Percentiles rank a stretch among this genome's conserved stretches.
Conservation (phyloP, 805 yeast species). For the Myxozyma sirexii region DNA sequence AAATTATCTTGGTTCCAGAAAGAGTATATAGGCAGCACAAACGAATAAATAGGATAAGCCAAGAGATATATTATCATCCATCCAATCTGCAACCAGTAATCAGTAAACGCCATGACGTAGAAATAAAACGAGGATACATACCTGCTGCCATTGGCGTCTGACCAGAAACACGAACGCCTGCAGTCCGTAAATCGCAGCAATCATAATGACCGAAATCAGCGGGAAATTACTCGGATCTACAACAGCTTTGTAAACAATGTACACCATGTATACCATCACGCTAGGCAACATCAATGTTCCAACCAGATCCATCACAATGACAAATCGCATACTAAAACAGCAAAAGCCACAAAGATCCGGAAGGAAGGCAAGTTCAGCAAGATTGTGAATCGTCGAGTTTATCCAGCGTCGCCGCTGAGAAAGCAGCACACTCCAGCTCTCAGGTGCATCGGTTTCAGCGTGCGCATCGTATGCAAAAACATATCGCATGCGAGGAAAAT, state of each 20-base stretch:
- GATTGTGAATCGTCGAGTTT: constrained; percentile 65
- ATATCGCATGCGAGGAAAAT: constrained; percentile 59
- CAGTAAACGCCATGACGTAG: neutral
- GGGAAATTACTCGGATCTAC: constrained; percentile 56
- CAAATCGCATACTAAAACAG: constrained; percentile 62
- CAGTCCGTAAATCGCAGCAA: constrained; percentile 59
- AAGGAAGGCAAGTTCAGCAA: constrained; percentile 58
- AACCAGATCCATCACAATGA: constrained; percentile 57
- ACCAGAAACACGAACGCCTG: constrained; percentile 60
- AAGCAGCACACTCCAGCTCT: constrained; percentile 51
- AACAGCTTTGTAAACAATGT: constrained; percentile 54
- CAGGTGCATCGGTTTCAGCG: constrained; percentile 62
- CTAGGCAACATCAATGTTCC: constrained; percentile 64
- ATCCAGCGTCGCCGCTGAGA: constrained; percentile 69
- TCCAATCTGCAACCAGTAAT: constrained; percentile 47
- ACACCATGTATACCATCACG: constrained; percentile 57
- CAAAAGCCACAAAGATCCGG: constrained; percentile 65
- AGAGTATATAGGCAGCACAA: constrained; percentile 60
- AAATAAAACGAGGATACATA: constrained; percentile 38
- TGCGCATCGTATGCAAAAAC: constrained; percentile 61
- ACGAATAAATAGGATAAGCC: constrained; percentile 65
- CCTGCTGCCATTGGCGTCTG: constrained; percentile 49
- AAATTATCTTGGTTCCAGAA: constrained; percentile 69
- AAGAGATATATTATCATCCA: constrained; percentile 60
- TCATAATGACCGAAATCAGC: constrained; percentile 56